These are phyloP conservation scores for Aspergillus bertholletiae DNA, from an alignment of 495 filamentous ascomycete species.

Conservation along the genomic window DNA sequence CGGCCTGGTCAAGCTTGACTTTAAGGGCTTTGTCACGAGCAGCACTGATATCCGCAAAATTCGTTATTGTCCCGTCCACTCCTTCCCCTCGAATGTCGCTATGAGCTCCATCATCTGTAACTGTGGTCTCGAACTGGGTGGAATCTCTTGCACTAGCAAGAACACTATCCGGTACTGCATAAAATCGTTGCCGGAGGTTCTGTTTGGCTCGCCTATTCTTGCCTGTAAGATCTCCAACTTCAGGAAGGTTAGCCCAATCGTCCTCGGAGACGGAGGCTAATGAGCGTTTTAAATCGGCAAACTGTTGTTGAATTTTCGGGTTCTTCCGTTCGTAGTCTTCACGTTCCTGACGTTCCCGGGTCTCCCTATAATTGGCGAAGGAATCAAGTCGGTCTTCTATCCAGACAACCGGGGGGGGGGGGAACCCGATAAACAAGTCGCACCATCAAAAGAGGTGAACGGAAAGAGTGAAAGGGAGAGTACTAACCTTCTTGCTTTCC, in stretches of 20 bases:
- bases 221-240: constrained; percentile 94
- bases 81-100: constrained; percentile 44
- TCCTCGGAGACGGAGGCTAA: constrained; percentile 88
- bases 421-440: constrained; percentile 68
- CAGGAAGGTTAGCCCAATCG: constrained; percentile 92
- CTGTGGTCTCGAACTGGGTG: constrained; percentile 76
- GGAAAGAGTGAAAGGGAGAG: constrained; percentile 12
- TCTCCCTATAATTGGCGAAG: constrained; percentile 77
- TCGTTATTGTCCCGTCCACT: constrained; percentile 84
- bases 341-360: constrained; percentile 83
- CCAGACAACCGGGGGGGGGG: constrained; percentile 55
- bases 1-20: constrained; percentile 86
- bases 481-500: constrained; percentile 88
- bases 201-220: constrained; percentile 84
- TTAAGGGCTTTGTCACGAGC: constrained; percentile 91
- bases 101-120: constrained; percentile 70
- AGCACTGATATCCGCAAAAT: constrained; percentile 96
- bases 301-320: constrained; percentile 98
- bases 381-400: constrained; percentile 82
- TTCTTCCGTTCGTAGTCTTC: constrained; percentile 96
- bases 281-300: constrained; percentile 90
- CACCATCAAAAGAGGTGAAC: constrained; percentile 25
- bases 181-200: constrained; percentile 79
- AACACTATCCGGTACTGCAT: constrained; percentile 96
- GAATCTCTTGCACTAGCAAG: constrained; percentile 79